These are phyloP conservation scores for Debaryomyces coudertii DNA, from an alignment of 1,139 yeast species.

Conservation along the genomic window DNA sequence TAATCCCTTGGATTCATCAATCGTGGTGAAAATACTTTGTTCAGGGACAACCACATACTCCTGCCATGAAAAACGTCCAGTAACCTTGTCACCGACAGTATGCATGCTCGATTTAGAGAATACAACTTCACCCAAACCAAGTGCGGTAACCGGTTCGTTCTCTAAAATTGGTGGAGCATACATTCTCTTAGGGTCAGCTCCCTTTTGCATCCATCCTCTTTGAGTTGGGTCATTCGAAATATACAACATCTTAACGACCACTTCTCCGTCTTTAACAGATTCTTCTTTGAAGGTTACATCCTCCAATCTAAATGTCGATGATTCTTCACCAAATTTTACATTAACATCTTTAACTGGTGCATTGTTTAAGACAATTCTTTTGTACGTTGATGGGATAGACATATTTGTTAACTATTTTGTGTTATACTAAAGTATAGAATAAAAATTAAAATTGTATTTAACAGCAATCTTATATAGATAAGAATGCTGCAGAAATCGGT, in stretches of 20 bases:
- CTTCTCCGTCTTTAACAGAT: slow-evolving; percentile 20
- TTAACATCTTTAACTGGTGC: slow-evolving; percentile 15
- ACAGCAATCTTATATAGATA: background rate
- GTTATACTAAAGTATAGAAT: background rate
- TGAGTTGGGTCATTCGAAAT: slow-evolving; percentile 36
- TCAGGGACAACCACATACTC: slow-evolving; percentile 30
- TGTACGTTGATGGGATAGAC: background rate
- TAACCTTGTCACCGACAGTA: slow-evolving; percentile 25
- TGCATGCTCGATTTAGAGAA: slow-evolving; percentile 26
- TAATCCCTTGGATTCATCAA: slow-evolving; percentile 27
- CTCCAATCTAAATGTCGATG: slow-evolving; percentile 18
- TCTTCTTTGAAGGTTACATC: slow-evolving; percentile 13
- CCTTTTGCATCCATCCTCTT: slow-evolving; percentile 29
- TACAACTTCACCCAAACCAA: slow-evolving; percentile 28
- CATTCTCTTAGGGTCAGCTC: slow-evolving; percentile 21
- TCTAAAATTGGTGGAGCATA: slow-evolving; percentile 25
- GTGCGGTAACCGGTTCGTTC: slow-evolving; percentile 24
- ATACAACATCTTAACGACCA: slow-evolving; percentile 23
- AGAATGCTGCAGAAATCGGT: background rate
- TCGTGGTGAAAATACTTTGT: slow-evolving; percentile 23
- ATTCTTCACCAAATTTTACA: slow-evolving; percentile 12
- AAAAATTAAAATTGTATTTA: background rate
- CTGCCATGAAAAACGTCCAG: slow-evolving; percentile 33
- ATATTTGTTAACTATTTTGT: background rate
- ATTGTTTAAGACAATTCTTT: slow-evolving; percentile 14